Base-by-base conservation (phyloP, 768 basidiomycete genomes). In the Boletus fagicola region DNA sequence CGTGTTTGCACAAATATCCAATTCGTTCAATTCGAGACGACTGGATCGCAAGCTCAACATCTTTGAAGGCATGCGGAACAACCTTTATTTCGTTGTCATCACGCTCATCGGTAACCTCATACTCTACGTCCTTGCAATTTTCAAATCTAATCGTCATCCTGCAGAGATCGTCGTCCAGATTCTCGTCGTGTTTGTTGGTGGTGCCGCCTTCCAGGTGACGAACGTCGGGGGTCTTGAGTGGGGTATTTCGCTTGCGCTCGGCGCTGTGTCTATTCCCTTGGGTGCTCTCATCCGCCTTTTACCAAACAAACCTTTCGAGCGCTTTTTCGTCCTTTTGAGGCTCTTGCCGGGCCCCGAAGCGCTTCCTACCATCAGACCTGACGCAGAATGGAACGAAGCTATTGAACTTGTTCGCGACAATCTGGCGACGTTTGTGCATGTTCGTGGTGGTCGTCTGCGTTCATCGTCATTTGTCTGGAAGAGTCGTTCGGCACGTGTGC, bases 1-100 rank as follows among this genome's bases (percentile, higher is more conserved):
- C 66, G 96, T 98, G 49, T 98, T 98, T 69, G 91, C 92, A 30
- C 97, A 98, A 72, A 94, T 99, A 63, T 94, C 90, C 81, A 97
- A 95, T 75, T 94, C 92, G 43, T 71, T 98, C 72, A 99, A 98
- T 69, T 92, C 90, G 64, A 80, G 97, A 52, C 80, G 93, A 38
- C 77, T 98, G 46, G 95, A 98, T 66, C 84, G 81, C 57, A 83
- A 84, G 49, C 78, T 94, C 57, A 98, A 99, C 73, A 83, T 98
- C 57, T 93, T 98, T 65, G 86, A 88, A 60, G 92, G 93, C 40
- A 81, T 98, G 31, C 64, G 75, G 40, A 78, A 74, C 48, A 99
- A 99, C 70, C 82, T 74, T 63, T 97, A 90, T 70, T 98, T 98
- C 74, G 81, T 95, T 39, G 74, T 52, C 15, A 90, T 98, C 67